A percentile compares a stretch with the other conserved stretches of the same genome.
Conservation (phyloP, 768 basidiomycete genomes). For the Rhodotorula kratochvilovae region DNA sequence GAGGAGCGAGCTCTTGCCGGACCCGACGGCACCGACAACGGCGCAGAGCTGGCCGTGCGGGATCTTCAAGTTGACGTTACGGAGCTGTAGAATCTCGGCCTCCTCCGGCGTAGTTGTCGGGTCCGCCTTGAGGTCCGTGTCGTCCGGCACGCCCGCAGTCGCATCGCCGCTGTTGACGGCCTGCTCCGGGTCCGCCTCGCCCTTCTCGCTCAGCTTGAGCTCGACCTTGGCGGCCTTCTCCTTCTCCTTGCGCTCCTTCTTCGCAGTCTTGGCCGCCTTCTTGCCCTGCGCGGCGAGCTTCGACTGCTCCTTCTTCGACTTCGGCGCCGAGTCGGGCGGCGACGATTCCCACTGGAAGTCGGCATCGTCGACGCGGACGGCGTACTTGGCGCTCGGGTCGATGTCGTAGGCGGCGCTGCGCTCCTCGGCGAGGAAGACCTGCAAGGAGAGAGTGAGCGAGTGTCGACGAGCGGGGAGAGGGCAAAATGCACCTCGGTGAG, state of each 20-base stretch:
- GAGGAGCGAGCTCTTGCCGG: conserved; percentile 62
- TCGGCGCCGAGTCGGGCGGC: conserved; percentile 49
- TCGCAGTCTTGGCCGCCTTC: conserved; percentile 5
- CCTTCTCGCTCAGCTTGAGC: conserved; percentile 24
- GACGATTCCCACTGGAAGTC: conserved; percentile 84
- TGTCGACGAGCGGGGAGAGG: no score
- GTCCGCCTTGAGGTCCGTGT: background rate
- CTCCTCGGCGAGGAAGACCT: conserved; percentile 76
- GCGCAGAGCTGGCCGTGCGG: conserved; percentile 74
- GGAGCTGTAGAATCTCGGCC: conserved; percentile 14
- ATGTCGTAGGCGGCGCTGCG: conserved; percentile 59
- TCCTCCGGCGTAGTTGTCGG: background rate
- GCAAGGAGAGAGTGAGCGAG: background rate
- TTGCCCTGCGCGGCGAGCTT: conserved; percentile 43
- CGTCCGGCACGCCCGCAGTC: conserved; percentile 16
- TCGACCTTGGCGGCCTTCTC: conserved; percentile 23
- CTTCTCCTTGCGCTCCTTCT: conserved; percentile 18
- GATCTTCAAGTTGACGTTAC: conserved; percentile 61
- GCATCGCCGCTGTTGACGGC: conserved; percentile 25
- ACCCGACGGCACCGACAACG: conserved; percentile 75
- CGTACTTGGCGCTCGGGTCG: conserved; percentile 59
- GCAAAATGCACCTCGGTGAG: conserved; percentile 52
- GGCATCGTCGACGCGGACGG: conserved; percentile 63
- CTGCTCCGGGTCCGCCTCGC: conserved; percentile 13
- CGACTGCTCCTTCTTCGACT: conserved; percentile 48